Evolutionary conservation across 2,329 filamentous ascomycete species (phyloP).

Genomic region (Ambrosiella cleistominuta): DNA sequence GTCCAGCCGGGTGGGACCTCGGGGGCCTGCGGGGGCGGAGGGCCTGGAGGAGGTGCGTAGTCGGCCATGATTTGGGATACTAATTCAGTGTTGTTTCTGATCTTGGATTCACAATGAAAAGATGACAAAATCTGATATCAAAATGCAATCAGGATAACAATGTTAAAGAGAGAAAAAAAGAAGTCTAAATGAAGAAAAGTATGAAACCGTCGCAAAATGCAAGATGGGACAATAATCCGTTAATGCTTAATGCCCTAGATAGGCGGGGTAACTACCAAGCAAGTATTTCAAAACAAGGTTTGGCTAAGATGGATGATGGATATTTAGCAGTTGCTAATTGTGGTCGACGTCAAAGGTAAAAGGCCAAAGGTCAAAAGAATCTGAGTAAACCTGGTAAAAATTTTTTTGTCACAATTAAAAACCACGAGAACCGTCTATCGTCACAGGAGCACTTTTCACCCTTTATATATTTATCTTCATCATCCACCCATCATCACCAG

Average conservation of each 20-base stretch:
- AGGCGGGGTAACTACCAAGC: too few relatives aligned
- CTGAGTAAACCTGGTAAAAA: neutral
- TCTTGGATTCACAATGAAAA: neutral
- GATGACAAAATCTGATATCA: neutral
- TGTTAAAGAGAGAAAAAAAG: neutral
- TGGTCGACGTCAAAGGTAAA: neutral
- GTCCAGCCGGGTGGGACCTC: constrained; percentile 56
- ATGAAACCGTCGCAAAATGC: neutral
- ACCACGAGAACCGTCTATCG: too few relatives aligned
- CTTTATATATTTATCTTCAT: too few relatives aligned
- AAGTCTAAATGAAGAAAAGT: neutral
- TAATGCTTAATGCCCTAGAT: too few relatives aligned
- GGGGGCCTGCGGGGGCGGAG: constrained; percentile 43
- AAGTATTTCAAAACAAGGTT: too few relatives aligned
- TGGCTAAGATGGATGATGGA: too few relatives aligned
- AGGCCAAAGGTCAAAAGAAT: neutral
- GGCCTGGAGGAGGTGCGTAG: constrained; percentile 34
- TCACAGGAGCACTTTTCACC: too few relatives aligned
- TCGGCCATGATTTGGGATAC: constrained; percentile 28
- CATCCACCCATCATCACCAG: too few relatives aligned
- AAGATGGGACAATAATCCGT: too few relatives aligned
- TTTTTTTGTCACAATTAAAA: too few relatives aligned
- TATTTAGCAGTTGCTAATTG: too few relatives aligned
- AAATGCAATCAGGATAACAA: neutral
- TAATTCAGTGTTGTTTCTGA: neutral